Evolutionary conservation across 495 filamentous ascomycete species (phyloP).

Genomic region (Neurospora tetrasperma): DNA sequence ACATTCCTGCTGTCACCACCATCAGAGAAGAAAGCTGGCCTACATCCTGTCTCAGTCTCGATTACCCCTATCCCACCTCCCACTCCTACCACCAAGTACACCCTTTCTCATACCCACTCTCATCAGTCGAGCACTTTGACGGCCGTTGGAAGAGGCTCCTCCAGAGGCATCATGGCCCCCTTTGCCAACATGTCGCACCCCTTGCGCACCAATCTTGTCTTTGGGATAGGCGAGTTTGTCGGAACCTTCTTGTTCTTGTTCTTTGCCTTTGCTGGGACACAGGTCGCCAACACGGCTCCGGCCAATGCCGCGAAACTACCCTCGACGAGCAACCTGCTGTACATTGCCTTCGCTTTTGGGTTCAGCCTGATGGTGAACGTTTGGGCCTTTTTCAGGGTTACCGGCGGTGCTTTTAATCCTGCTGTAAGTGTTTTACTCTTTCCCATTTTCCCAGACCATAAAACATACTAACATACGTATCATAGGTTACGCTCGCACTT

Average conservation of each 20-base stretch:
- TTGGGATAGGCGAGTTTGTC: slow-evolving; percentile 58
- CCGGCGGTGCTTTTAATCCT: slow-evolving; percentile 75
- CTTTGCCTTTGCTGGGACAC: slow-evolving; percentile 69
- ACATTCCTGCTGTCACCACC: not conserved
- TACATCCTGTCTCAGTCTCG: not conserved
- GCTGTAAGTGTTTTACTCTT: slow-evolving; percentile 30
- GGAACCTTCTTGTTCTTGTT: slow-evolving; percentile 80
- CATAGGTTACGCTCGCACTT: slow-evolving; percentile 43
- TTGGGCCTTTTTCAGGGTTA: slow-evolving; percentile 77
- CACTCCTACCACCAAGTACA: not conserved
- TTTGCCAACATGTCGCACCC: not conserved
- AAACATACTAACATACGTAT: slow-evolving; percentile 23
- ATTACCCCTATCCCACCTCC: not conserved
- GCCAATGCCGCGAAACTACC: slow-evolving; percentile 8
- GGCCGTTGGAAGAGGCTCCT: not conserved
- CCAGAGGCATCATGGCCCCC: not conserved
- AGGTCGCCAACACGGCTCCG: slow-evolving; percentile 50
- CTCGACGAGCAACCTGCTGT: slow-evolving; percentile 45
- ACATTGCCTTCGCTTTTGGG: slow-evolving; percentile 62
- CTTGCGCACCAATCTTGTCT: slow-evolving; percentile 43
- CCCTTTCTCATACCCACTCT: not conserved
- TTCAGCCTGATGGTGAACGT: slow-evolving; percentile 70
- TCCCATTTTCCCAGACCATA: slow-evolving; percentile 17
- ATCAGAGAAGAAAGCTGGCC: not conserved
- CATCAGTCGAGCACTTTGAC: not conserved